phyloP scores from a whole-genome alignment of 164 flowering plant genomes.

The Annona squamosa region DNA sequence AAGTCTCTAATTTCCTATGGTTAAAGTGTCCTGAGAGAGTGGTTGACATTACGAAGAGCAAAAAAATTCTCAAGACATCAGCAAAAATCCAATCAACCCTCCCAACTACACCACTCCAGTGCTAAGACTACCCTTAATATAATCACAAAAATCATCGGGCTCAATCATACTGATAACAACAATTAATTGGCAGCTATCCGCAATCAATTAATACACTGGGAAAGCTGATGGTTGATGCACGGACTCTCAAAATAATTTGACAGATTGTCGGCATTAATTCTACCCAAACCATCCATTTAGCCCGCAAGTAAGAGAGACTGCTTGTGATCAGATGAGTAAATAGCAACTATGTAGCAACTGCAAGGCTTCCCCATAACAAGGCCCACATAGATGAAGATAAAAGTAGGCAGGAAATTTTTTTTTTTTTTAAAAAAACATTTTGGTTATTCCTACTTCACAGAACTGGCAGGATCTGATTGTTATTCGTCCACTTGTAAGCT shows the following conservation, averaged over 20 bases:
- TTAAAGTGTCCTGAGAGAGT: not conserved
- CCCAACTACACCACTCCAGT: constrained; percentile 1
- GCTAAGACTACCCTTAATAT: not conserved
- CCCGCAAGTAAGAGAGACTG: not conserved
- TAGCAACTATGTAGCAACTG: too few relatives aligned
- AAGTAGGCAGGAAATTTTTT: too few relatives aligned
- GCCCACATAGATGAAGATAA: too few relatives aligned
- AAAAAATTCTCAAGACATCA: not conserved
- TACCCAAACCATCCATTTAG: not conserved
- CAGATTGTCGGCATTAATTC: not conserved
- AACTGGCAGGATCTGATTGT: not conserved
- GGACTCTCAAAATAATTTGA: not conserved
- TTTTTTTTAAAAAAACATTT: too few relatives aligned
- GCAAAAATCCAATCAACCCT: not conserved
- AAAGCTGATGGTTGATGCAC: not conserved
- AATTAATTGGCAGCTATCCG: too few relatives aligned
- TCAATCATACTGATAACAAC: not conserved
- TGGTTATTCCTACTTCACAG: constrained; percentile 14
- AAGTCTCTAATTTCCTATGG: not conserved
- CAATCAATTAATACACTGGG: not conserved
- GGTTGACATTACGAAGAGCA: not conserved
- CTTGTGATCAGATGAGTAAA: not conserved
- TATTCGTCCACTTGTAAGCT: not conserved
- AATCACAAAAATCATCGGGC: not conserved
- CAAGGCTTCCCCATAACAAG: too few relatives aligned